A percentile compares a stretch with the other conserved stretches of the same genome.
Conservation (phyloP, 192 early-diverging fungal species). For the Rhizoclosmatium globosum region DNA sequence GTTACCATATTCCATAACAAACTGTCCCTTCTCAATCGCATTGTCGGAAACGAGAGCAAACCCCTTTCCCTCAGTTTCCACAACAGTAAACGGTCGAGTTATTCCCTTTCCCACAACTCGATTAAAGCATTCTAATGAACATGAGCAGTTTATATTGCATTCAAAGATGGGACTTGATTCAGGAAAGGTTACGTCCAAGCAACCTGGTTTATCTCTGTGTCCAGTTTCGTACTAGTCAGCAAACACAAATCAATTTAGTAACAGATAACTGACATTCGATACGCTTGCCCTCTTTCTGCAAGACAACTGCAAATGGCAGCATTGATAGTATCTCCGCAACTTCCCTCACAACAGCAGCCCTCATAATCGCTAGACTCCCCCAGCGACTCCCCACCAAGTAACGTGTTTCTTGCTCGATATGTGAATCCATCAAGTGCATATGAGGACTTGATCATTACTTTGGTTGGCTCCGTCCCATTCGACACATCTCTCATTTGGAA, state of each 20-base stretch:
- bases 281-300: conserved; percentile 11
- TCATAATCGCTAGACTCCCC: background rate
- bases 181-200: background rate
- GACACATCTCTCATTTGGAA: no score
- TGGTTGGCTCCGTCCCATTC: no score
- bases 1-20: conserved; percentile 48
- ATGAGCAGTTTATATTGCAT: conserved; percentile 49
- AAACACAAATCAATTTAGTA: background rate
- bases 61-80: conserved; percentile 22
- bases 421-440: background rate
- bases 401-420: background rate
- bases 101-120: conserved; percentile 44
- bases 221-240: background rate
- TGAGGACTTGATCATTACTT: no score
- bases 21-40: conserved; percentile 17
- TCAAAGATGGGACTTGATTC: conserved; percentile 43
- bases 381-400: background rate
- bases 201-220: conserved; percentile 6
- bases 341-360: background rate
- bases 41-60: conserved; percentile 22
- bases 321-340: background rate
- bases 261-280: background rate
- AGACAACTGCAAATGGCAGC: background rate
- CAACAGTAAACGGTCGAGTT: conserved; percentile 4
- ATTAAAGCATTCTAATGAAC: conserved; percentile 40